Evolutionary conservation across 129 eudicot species (phyloP).

Genomic region (Cynara cardunculus): DNA sequence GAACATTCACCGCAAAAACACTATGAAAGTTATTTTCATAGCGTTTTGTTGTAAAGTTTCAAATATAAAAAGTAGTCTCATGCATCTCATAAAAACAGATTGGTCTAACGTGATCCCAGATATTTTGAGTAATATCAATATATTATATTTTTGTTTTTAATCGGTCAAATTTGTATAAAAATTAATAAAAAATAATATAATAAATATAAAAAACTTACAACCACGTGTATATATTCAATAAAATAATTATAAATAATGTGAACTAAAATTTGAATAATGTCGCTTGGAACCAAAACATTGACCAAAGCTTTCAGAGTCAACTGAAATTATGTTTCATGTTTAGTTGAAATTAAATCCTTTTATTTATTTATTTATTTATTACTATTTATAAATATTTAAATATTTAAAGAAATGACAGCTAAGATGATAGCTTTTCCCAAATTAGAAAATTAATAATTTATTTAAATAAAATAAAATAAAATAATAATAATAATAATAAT

Average conservation of each 20-base stretch:
- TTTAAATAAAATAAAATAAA: not conserved
- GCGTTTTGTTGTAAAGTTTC: too few relatives aligned
- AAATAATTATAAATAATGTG: not conserved
- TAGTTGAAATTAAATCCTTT: not conserved
- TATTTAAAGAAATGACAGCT: not conserved
- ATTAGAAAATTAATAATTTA: not conserved
- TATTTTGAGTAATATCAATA: too few relatives aligned
- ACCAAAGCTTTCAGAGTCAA: slow-evolving; percentile 19
- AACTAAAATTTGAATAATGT: not conserved
- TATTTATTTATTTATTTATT: too few relatives aligned
- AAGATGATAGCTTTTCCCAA: slow-evolving; percentile 7
- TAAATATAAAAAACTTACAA: too few relatives aligned
- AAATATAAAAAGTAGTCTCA: too few relatives aligned
- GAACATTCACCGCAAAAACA: too few relatives aligned
- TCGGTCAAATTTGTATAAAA: too few relatives aligned
- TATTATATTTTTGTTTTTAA: too few relatives aligned
- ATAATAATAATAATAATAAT: not conserved
- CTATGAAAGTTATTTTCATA: too few relatives aligned
- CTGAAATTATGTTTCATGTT: not conserved
- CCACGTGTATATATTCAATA: not conserved
- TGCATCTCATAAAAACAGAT: too few relatives aligned
- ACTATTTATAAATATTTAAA: not conserved
- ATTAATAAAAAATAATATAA: too few relatives aligned
- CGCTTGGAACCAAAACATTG: slow-evolving; percentile 21
- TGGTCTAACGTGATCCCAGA: too few relatives aligned